These are phyloP conservation scores for Colletotrichum eremochloae DNA, from an alignment of 2,329 filamentous ascomycete genomes.

Conservation along the genomic window DNA sequence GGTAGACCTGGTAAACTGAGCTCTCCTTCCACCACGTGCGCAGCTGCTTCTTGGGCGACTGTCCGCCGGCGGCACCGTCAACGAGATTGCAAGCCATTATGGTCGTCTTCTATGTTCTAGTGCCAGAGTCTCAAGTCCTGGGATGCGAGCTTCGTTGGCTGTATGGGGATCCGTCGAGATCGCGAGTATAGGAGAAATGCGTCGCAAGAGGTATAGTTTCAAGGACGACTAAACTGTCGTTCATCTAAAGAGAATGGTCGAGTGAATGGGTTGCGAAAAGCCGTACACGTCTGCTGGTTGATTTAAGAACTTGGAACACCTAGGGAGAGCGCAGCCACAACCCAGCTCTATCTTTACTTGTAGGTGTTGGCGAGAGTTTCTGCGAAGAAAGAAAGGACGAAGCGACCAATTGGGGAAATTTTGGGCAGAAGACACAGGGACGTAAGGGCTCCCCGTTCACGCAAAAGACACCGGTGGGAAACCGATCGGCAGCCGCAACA, in stretches of 20 bases:
- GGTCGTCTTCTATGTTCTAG: background rate
- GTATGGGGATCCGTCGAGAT: background rate
- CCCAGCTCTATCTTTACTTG: background rate
- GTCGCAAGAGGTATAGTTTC: background rate
- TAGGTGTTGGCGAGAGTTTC: constrained; percentile 21
- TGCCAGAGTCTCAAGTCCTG: background rate
- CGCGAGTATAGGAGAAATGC: background rate
- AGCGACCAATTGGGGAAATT: constrained; percentile 29
- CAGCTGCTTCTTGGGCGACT: constrained; percentile 25
- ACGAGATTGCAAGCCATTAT: constrained; percentile 25
- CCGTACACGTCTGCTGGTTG: background rate
- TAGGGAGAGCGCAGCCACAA: background rate
- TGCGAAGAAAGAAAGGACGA: constrained; percentile 22
- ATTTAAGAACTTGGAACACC: background rate
- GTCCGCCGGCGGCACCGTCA: constrained; percentile 3
- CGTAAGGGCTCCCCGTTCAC: background rate
- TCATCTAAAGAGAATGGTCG: background rate
- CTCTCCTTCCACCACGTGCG: constrained; percentile 71
- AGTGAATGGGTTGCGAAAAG: background rate
- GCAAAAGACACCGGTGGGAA: background rate
- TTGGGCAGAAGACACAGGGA: background rate
- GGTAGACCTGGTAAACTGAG: constrained; percentile 73
- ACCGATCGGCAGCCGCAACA: background rate
- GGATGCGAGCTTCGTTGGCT: background rate
- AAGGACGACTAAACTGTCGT: background rate